These are phyloP conservation scores for Pinus albicaulis DNA, from an alignment of 75 land plant genomes.

Conservation along the genomic window DNA sequence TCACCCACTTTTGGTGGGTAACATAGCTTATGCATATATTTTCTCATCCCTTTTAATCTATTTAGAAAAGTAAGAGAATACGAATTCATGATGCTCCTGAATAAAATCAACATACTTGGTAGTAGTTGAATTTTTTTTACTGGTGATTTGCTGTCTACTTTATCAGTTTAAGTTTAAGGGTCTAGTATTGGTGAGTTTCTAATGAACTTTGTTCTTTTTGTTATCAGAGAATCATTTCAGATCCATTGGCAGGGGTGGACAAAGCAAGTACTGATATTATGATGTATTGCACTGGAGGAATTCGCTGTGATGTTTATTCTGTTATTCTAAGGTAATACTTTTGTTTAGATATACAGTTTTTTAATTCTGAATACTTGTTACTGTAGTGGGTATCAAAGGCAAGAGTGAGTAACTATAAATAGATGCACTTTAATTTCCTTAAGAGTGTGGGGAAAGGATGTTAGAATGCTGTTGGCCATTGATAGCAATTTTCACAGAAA, in stretches of 20 bases:
- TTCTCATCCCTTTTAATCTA: not conserved
- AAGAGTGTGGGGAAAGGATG: not conserved
- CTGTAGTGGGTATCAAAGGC: not conserved
- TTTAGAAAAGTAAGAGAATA: not conserved
- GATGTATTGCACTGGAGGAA: slow-evolving; percentile 97
- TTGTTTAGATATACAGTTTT: not conserved
- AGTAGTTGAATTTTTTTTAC: not conserved
- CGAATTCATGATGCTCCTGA: not conserved
- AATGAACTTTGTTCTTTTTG: not conserved
- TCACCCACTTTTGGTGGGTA: too few relatives aligned
- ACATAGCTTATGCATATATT: not conserved
- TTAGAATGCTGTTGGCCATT: not conserved
- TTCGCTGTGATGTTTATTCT: slow-evolving; percentile 93
- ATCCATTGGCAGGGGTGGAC: slow-evolving; percentile 69
- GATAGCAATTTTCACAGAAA: not conserved
- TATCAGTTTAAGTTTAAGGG: not conserved
- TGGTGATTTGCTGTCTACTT: not conserved
- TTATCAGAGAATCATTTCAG: slow-evolving; percentile 17
- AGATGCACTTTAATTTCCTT: not conserved
- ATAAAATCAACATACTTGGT: not conserved
- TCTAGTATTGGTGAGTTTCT: not conserved
- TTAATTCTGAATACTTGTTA: not conserved
- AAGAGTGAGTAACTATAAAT: not conserved
- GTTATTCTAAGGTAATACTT: slow-evolving; percentile 66
- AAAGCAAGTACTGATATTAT: slow-evolving; percentile 70